Conservation (phyloP, 2,329 filamentous ascomycete genomes). For the Talaromyces sp. region DNA sequence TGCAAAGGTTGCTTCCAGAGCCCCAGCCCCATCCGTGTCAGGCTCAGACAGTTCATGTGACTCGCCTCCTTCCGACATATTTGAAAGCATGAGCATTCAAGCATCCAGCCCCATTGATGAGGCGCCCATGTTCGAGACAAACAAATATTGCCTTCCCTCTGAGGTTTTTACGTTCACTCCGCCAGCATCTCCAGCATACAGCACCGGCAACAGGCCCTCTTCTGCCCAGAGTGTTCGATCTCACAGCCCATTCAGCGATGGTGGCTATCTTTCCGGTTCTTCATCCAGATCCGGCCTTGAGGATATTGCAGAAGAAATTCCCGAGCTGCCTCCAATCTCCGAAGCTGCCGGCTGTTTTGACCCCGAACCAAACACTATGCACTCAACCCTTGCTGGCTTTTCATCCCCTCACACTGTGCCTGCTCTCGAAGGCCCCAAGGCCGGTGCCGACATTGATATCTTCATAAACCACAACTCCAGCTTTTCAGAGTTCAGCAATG, state of each 20-base stretch:
- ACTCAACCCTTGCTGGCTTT: conserved; percentile 24
- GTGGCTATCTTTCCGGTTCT: conserved; percentile 31
- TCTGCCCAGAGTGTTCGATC: conserved; percentile 30
- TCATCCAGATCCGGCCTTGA: conserved; percentile 25
- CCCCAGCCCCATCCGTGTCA: conserved; percentile 29
- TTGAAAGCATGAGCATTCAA: conserved; percentile 35
- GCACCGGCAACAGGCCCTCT: conserved; percentile 32
- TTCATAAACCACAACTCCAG: conserved; percentile 34
- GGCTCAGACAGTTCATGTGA: conserved; percentile 35
- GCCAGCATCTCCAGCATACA: conserved; percentile 40
- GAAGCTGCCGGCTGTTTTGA: conserved; percentile 25
- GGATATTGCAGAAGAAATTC: conserved; percentile 25
- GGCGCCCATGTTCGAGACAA: conserved; percentile 22
- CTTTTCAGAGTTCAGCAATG: conserved; percentile 30
- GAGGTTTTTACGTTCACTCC: conserved; percentile 43
- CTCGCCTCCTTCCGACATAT: conserved; percentile 37
- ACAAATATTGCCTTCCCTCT: conserved; percentile 31
- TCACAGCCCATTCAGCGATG: conserved; percentile 33
- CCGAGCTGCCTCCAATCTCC: conserved; percentile 21
- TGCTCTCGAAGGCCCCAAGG: conserved; percentile 27
- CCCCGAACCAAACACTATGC: conserved; percentile 18
- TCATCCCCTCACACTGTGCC: conserved; percentile 34
- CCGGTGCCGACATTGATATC: conserved; percentile 34
- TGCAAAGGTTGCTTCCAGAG: conserved; percentile 32
- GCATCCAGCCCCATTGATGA: conserved; percentile 29